Conservation (phyloP, 257 asterid species). For the Plectranthus barbatus region DNA sequence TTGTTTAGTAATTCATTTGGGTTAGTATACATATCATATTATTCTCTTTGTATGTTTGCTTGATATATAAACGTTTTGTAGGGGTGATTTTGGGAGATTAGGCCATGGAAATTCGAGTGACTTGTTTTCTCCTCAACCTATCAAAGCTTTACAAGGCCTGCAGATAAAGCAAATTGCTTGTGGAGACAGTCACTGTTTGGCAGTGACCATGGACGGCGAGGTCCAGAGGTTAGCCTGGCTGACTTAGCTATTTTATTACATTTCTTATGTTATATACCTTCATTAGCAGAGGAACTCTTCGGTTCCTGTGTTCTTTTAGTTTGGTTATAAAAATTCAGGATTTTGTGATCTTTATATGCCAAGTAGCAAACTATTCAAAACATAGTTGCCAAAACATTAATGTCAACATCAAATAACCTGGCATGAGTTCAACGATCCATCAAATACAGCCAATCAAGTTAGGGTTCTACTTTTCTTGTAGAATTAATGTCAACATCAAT, state of each 20-base stretch:
- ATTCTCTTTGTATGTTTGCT: no score
- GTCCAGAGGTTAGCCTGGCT: conserved; percentile 57
- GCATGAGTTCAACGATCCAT: no score
- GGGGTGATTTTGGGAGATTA: conserved; percentile 99
- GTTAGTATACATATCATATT: no score
- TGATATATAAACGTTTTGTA: conserved; percentile 16
- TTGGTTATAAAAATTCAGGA: background rate
- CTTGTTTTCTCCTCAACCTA: conserved; percentile 88
- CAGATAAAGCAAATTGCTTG: conserved; percentile 90
- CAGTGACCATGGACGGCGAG: conserved; percentile 96
- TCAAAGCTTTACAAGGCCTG: conserved; percentile 74
- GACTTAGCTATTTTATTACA: background rate
- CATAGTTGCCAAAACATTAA: background rate
- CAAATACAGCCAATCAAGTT: no score
- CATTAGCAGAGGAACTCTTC: background rate
- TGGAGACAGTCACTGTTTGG: conserved; percentile 98
- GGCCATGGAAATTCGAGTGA: conserved; percentile 98
- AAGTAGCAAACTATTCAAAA: background rate
- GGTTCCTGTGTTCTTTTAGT: background rate
- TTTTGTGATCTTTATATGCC: background rate
- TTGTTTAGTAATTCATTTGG: no score
- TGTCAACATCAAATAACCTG: no score
- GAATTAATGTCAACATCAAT: no score
- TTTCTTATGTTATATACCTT: background rate
- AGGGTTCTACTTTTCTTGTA: no score